Percentiles rank a stretch among this genome's conserved stretches.
These are phyloP conservation scores for Hanseniaspora meyeri DNA, from an alignment of 805 yeast species.

Conservation along the genomic window DNA sequence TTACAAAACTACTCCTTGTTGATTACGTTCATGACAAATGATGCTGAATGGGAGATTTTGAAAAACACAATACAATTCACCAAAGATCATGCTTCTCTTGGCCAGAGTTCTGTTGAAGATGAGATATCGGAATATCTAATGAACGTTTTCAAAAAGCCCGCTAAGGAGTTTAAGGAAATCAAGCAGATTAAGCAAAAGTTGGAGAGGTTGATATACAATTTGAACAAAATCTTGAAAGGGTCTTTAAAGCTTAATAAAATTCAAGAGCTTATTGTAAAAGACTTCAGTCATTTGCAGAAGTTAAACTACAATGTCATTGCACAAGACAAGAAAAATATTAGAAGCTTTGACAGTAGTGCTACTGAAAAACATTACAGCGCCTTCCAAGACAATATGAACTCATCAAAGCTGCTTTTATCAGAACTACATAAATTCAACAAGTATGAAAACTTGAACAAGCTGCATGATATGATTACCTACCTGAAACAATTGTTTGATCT, in stretches of 20 bases:
- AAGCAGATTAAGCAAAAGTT: slow-evolving; percentile 9
- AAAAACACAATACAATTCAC: slow-evolving; percentile 11
- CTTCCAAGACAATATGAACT: slow-evolving; percentile 2
- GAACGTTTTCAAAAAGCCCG: slow-evolving; percentile 12
- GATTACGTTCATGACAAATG: slow-evolving; percentile 12
- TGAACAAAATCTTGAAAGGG: slow-evolving; percentile 6
- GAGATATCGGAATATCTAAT: slow-evolving; percentile 11
- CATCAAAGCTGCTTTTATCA: slow-evolving; percentile 4
- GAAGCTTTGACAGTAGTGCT: not conserved
- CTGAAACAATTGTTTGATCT: slow-evolving; percentile 11
- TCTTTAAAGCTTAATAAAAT: slow-evolving; percentile 7
- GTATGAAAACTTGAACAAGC: slow-evolving; percentile 8
- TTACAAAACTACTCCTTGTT: slow-evolving; percentile 8
- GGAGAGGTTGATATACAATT: slow-evolving; percentile 11
- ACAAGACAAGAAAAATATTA: not conserved
- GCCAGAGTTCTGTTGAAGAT: slow-evolving; percentile 1
- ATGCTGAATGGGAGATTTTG: slow-evolving; percentile 9
- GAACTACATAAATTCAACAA: slow-evolving; percentile 7
- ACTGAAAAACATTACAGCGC: not conserved
- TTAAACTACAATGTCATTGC: slow-evolving; percentile 4
- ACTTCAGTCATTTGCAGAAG: slow-evolving; percentile 6
- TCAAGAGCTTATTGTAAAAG: slow-evolving; percentile 6
- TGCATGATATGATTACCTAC: slow-evolving; percentile 5
- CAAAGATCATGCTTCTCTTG: not conserved
- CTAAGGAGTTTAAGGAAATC: slow-evolving; percentile 9